phyloP scores from a whole-genome alignment of 345 rosid species.

The Eucalyptus sp. region DNA sequence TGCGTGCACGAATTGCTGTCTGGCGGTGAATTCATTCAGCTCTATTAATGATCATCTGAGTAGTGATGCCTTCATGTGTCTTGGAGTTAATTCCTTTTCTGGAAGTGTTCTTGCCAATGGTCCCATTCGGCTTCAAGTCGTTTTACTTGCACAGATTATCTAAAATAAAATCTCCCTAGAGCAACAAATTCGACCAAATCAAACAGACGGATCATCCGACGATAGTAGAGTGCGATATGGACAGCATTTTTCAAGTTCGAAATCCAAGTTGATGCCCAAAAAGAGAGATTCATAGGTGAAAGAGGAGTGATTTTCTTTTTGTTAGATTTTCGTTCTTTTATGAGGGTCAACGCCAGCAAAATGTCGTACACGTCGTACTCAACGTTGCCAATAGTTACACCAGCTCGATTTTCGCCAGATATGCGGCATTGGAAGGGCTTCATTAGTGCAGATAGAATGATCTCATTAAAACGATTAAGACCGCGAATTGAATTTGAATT shows the following conservation, averaged over 20 bases:
- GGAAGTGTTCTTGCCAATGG: neutral
- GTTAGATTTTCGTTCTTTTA: neutral
- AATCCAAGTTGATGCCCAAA: neutral
- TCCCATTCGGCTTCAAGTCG: neutral
- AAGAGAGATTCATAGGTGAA: neutral
- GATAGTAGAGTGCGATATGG: neutral
- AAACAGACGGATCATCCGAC: neutral
- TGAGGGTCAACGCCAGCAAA: neutral
- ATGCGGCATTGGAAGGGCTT: neutral
- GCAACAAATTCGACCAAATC: neutral
- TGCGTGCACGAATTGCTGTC: neutral
- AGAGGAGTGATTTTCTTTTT: neutral
- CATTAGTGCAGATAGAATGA: neutral
- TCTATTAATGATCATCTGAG: neutral
- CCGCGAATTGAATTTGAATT: neutral
- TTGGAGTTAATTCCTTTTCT: neutral
- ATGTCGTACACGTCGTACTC: neutral
- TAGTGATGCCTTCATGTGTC: neutral
- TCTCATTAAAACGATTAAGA: neutral
- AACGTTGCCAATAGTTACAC: neutral
- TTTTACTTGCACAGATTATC: neutral
- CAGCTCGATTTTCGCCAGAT: neutral
- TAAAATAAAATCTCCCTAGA: neutral
- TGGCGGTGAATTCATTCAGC: neutral
- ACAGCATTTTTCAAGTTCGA: neutral